Base-by-base conservation (phyloP, 2,329 filamentous ascomycete genomes). In the Calonectria pseudoturangicola region DNA sequence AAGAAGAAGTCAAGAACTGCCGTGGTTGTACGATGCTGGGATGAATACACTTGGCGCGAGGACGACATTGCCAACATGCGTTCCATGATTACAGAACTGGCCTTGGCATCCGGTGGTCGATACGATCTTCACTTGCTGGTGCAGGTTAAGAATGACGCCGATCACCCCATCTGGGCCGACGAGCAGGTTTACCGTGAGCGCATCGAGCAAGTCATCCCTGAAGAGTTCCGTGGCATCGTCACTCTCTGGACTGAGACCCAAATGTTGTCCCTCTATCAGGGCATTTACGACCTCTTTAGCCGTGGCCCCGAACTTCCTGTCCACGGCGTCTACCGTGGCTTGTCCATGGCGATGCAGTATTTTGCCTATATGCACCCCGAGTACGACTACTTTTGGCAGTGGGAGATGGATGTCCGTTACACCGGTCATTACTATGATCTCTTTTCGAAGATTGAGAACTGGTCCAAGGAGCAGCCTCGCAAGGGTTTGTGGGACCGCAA, bases 161-260 rank as follows among this genome's bases (percentile, higher is more conserved):
- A 87, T 73, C 86, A 95, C 74, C 93, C 94, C 10, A 92, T 98
- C 79, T 97, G 94, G 93, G 93, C 94, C 1, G 93, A 95, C 76
- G 87, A 92, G 66, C 90, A 91, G 58, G 88, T 88, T 63, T 98
- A 93, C 86, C 87, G 89, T 81, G 89, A 88, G 80, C 93, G 88
- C 70, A 93, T 93, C 81, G 87, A 90, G 66, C 91, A 93, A 63
- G 90, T 90, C 30, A 89, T 96, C 15, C 94, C 97, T 0, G 89
- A 92, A 75, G 97, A 99, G 81, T 98, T 99, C 85, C 93, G 91
- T 76, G 94, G 94, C 58, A 92, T 99, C 81, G 94, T 94, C 25
- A 98, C 94, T 0, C 89, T 98, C 8, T 99, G 97, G 97, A 97
- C 95, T 0, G 95, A 98, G 83, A 93, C 93, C 28, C 95, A 98